These are phyloP conservation scores for Volvox reticuliferus DNA, from an alignment of 139 green algal species.

Conservation along the genomic window DNA sequence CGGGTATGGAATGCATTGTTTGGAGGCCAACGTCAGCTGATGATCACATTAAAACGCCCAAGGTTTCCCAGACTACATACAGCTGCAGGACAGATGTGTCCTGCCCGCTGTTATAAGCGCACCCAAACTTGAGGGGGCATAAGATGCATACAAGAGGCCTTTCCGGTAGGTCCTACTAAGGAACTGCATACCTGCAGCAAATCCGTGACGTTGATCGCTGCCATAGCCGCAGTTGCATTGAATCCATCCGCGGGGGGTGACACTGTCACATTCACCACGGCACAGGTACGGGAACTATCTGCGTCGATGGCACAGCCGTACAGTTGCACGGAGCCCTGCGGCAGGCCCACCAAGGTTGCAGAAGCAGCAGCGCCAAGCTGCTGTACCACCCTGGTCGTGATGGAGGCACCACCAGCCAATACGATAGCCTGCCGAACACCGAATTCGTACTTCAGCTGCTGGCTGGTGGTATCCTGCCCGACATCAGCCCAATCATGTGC, in stretches of 20 bases:
- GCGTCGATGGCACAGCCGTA: conserved; percentile 36
- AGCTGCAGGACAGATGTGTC: too few species aligned
- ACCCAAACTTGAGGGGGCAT: too few species aligned
- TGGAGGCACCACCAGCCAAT: not conserved
- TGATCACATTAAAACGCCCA: too few species aligned
- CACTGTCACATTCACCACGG: not conserved
- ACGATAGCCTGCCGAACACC: conserved; percentile 1
- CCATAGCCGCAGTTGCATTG: not conserved
- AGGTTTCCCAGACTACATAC: too few species aligned
- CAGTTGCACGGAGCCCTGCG: not conserved
- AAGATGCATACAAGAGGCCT: too few species aligned
- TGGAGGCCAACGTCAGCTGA: too few species aligned
- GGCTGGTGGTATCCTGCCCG: not conserved
- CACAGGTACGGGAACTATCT: not conserved
- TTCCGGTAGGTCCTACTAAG: too few species aligned
- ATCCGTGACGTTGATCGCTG: not conserved
- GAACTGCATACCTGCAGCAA: not conserved
- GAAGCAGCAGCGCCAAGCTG: not conserved
- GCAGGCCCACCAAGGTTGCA: conserved; percentile 28
- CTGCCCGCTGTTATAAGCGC: too few species aligned
- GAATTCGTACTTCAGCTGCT: conserved; percentile 38
- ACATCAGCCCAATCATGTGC: conserved; percentile 9
- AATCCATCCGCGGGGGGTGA: not conserved
- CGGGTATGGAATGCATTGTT: not conserved
- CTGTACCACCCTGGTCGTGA: not conserved